Evolutionary conservation across 2,329 filamentous ascomycete genomes (phyloP), one percentile per base, ranked within the genome.

Genomic region (Phialemoniopsis sp.): DNA sequence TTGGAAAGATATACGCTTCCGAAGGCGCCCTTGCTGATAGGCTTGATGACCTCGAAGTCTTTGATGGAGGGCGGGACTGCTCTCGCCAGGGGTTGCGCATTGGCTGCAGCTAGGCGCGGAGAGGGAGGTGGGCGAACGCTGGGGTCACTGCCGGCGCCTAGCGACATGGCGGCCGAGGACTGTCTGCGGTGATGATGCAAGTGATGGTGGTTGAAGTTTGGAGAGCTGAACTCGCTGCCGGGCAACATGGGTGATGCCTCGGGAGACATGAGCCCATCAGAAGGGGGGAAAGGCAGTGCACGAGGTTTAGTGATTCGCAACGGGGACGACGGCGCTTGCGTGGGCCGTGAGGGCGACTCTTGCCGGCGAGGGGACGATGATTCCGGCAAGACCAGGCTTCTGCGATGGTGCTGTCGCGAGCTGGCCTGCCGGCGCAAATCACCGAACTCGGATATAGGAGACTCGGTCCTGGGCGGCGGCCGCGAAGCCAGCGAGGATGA

Each of bases 41-140:
- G 93, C 57, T 98, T 98, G 67, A 98, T 95, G 50, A 98, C 95
- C 60, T 98, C 93, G 52, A 98, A 98, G 56, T 98, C 93, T 54
- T 97, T 97, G 67, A 98, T 98, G 0, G 94, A 98, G 8, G 91
- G 89, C 4, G 93, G 88, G 2, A 91, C 85, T 21, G 91, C 89
- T 42, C 89, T 84, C 36, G 89, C 87, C 59, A 95, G 89, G 2
- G 86, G 87, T 21, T 90, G 87, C 30, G 82, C 78, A 42, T 79
- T 83, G 15, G 85, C 84, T 4, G 88, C 85, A 35, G 77, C 80
- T 37, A 97, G 63, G 17, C 89, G 81, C 6, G 93, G 93, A 5
- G 93, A 98, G 2, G 87, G 75, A 0, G 91, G 89, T 13, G 82
- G 81, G 49, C 80, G 76, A 54, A 79, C 78, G 38, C 73, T 66